Evolutionary conservation across 495 filamentous ascomycete genomes (phyloP).

Genomic region (Mycothermus thermophilus): DNA sequence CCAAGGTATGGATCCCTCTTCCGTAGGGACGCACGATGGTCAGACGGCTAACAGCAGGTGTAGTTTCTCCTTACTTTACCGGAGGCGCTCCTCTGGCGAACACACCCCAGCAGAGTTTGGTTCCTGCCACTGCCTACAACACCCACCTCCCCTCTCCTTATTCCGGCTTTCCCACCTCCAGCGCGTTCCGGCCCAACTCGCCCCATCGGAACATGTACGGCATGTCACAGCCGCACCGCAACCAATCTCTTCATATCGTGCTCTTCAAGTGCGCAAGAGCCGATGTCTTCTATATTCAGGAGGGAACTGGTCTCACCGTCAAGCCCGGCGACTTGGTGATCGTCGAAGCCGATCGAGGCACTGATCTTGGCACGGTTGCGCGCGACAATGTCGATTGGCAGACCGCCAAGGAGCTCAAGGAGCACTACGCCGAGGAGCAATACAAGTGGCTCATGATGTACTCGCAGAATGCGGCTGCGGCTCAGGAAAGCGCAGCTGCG

Average conservation of each 20-base stretch:
- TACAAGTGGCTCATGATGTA: slow-evolving; percentile 98
- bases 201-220: slow-evolving; percentile 48
- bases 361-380: slow-evolving; percentile 86
- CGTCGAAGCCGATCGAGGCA: slow-evolving; percentile 91
- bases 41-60: slow-evolving; percentile 13
- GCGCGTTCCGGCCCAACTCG: slow-evolving; percentile 38
- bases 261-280: slow-evolving; percentile 90
- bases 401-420: slow-evolving; percentile 74
- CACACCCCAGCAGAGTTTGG: slow-evolving; percentile 25
- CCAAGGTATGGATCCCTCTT: slow-evolving; percentile 17
- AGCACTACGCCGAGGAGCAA: slow-evolving; percentile 81
- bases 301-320: slow-evolving; percentile 82
- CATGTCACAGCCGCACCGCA: slow-evolving; percentile 54
- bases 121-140: slow-evolving; percentile 23
- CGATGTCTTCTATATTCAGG: slow-evolving; percentile 92
- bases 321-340: slow-evolving; percentile 89
- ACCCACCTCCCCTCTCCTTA: slow-evolving; percentile 29
- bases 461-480: slow-evolving; percentile 56
- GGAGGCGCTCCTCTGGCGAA: slow-evolving; percentile 16
- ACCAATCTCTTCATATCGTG: slow-evolving; percentile 80
- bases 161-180: slow-evolving; percentile 37
- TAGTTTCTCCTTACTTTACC: slow-evolving; percentile 38
- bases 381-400: slow-evolving; percentile 71
- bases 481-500: slow-evolving; percentile 40
- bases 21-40: not conserved